Evolutionary conservation across 1,139 yeast genomes (phyloP), one percentile per base, ranked within the genome.

Genomic region (Geotrichum macrosporum): DNA sequence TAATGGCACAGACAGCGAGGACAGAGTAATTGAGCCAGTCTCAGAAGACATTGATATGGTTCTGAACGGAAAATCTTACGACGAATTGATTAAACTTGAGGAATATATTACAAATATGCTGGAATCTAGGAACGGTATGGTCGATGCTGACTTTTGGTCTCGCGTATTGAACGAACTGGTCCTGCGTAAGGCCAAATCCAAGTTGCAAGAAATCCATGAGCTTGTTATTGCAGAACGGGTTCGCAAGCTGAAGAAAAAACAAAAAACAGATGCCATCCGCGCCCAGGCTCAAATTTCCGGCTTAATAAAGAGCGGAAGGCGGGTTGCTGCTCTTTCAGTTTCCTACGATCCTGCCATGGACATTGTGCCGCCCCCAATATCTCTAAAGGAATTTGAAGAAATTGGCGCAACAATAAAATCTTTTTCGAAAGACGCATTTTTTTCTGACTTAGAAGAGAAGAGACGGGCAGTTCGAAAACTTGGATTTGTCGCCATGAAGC

Each of bases 111-210:
- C 56, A 24, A 29, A 36, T 6, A 59, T 61, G 51, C 53, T 64
- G 20, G 37, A 45, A 10, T 36, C 44, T 10, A 50, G 52, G n/a
- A 58, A 53, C 44, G 44, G 46, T 5, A 48, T 57, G 1, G 50
- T 62, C 4, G 67, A 66, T 34, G 52, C 54, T 15, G 67, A 61
- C 22, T 66, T 65, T 41, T 67, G 70, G 69, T 52, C 53, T n/a
- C 59, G 57, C 12, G 44, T 66, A 33, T 44, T 58, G 15, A 53
- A 54, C 33, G 61, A 61, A 40, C 50, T 65, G 19, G 31, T 47
- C 19, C 37, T 53, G 9, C 50, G 60, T 21, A 63, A 57, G 30
- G 58, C 66, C 4, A 52, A 47, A 44, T 43, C 55, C 5, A 52
- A 48, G 31, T 35, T 64, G 29, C 45, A 46, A 12, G 49, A 50